Base-by-base conservation (phyloP, 768 basidiomycete genomes). In the Crepidotus variabilis region DNA sequence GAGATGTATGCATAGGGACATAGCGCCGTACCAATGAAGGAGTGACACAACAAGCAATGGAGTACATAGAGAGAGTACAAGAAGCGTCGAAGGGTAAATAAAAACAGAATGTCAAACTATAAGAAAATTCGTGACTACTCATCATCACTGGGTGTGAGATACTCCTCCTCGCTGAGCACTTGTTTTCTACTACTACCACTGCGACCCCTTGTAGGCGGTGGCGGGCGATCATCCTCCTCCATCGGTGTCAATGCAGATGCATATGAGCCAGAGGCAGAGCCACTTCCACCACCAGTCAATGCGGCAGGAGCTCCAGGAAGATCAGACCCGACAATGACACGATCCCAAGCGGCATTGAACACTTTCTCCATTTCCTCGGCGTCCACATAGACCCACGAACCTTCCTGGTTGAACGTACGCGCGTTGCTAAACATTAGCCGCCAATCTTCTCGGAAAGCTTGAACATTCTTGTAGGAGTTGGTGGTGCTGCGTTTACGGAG, bases 331-430 rank as follows among this genome's bases (percentile, higher is more conserved):
- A 72, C 76, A 47, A 88, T 85, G 51, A 77, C 71, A 34, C 81
- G 81, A 45, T 85, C 79, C 65, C 87, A 92, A 8, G 86, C 76
- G 23, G 83, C 76, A 57, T 89, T 81, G 68, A 95, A 94, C 50
- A 87, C 86, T 67, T 89, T 90, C 73, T 96, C 90, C 90, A 95
- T 92, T 75, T 93, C 91, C 50, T 92, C 90, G 7, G 96, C 94
- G 59, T 96, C 93, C 58, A 90, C 79, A 71, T 94, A 96, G 35
- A 97, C 94, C 90, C 92, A 93, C 0, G 93, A 95, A 1, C 90
- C 93, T 71, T 96, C 93, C 70, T 90, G 87, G 69, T 98, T 98
- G 78, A 93, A 98, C 46, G 85, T 90, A 63, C 90, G 82, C 4
- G 96, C 95, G 65, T 98, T 98, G 70, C 84, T 81, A 71, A 95